Conservation (phyloP, 805 yeast species). For the Yarrowia porcina region DNA sequence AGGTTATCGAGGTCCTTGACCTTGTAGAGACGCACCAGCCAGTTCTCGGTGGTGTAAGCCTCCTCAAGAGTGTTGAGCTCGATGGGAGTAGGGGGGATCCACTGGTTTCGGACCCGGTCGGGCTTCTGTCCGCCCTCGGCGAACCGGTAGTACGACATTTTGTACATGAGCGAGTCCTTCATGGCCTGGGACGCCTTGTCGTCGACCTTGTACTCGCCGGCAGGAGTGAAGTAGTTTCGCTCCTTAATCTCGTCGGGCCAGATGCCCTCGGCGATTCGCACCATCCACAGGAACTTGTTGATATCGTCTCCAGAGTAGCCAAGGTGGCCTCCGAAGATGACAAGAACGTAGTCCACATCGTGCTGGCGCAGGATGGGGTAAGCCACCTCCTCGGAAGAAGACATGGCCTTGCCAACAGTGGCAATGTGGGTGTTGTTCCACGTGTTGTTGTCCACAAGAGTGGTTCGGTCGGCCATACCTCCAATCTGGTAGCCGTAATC, state of each 20-base stretch:
- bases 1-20: slow-evolving; percentile 82
- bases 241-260: slow-evolving; percentile 99
- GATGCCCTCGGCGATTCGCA: slow-evolving; percentile 95
- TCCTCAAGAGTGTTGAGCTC: slow-evolving; percentile 80
- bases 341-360: slow-evolving; percentile 91
- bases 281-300: slow-evolving; percentile 98
- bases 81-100: slow-evolving; percentile 52
- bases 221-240: slow-evolving; percentile 72
- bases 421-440: slow-evolving; percentile 99
- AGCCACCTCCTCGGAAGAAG: slow-evolving; percentile 80
- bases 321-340: slow-evolving; percentile 88
- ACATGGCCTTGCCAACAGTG: slow-evolving; percentile 97
- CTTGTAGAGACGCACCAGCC: slow-evolving; percentile 93
- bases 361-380: slow-evolving; percentile 84
- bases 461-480: slow-evolving; percentile 99
- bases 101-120: slow-evolving; percentile 89
- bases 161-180: slow-evolving; percentile 89
- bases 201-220: slow-evolving; percentile 89
- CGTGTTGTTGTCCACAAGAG: slow-evolving; percentile 96
- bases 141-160: slow-evolving; percentile 87
- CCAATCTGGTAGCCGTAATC: slow-evolving; percentile 99
- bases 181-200: slow-evolving; percentile 75
- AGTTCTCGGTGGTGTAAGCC: slow-evolving; percentile 91
- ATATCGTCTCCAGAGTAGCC: slow-evolving; percentile 96
- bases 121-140: slow-evolving; percentile 60